A percentile compares a stretch with the other conserved stretches of the same genome.
Evolutionary conservation across 1,284 basidiomycete species (phyloP).

Genomic region (Rhodotorula sp.): DNA sequence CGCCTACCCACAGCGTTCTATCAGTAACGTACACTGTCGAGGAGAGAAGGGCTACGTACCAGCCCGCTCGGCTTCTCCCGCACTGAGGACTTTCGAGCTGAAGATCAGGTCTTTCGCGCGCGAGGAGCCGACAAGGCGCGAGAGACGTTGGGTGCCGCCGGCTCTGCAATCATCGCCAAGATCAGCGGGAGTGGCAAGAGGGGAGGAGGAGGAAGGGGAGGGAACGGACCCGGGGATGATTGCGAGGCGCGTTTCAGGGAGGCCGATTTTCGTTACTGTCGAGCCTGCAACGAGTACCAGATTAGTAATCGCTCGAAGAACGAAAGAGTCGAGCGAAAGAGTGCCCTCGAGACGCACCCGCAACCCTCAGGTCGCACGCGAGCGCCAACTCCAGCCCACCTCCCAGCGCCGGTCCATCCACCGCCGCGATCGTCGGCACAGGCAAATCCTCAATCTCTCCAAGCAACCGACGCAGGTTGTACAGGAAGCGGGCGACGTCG

Average conservation of each 20-base stretch:
- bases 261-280: constrained; percentile 70
- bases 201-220: no score
- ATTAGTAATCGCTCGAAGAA: background rate
- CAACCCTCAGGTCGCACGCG: constrained; percentile 83
- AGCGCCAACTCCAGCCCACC: constrained; percentile 84
- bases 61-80: constrained; percentile 68
- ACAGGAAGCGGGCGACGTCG: constrained; percentile 76
- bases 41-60: constrained; percentile 56
- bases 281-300: constrained; percentile 49
- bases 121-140: constrained; percentile 74
- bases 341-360: constrained; percentile 56
- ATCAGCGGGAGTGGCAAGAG: no score
- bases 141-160: constrained; percentile 85
- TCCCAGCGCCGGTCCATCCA: constrained; percentile 88
- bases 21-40: constrained; percentile 3
- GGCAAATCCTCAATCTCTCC: constrained; percentile 73
- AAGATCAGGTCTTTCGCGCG: constrained; percentile 87
- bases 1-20: constrained; percentile 54
- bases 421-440: constrained; percentile 85
- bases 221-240: constrained; percentile 74
- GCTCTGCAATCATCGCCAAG: constrained; percentile 53
- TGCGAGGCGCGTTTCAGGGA: constrained; percentile 79
- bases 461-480: constrained; percentile 70
- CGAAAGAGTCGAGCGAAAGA: no score
- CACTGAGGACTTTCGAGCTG: constrained; percentile 66